Percentiles rank a stretch among this genome's conserved stretches.
Conservation (phyloP, 495 filamentous ascomycete genomes). For the Talaromyces adpressus region DNA sequence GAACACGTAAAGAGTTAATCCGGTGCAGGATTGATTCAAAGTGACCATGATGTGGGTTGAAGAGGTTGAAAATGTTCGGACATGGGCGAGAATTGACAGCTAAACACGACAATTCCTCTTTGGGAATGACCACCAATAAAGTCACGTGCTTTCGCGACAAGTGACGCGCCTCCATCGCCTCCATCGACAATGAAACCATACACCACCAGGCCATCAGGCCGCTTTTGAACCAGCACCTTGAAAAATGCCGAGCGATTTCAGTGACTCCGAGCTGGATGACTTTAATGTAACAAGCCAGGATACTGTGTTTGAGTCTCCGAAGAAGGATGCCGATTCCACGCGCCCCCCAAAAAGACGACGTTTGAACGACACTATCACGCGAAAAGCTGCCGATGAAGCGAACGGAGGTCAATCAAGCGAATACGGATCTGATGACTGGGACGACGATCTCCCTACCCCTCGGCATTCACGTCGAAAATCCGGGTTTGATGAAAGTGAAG, state of each 20-base stretch:
- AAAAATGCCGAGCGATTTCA: constrained; percentile 8
- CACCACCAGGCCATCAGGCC: neutral
- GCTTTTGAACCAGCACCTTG: neutral
- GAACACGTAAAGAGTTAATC: too few relatives aligned
- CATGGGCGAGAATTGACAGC: neutral
- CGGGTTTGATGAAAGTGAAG: constrained; percentile 17
- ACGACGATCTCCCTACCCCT: constrained; percentile 12
- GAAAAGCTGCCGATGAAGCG: neutral
- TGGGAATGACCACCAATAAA: neutral
- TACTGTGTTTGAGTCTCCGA: constrained; percentile 4
- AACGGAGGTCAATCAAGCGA: constrained; percentile 12
- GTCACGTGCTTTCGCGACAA: constrained; percentile 11
- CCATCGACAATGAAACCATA: neutral
- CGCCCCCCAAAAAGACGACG: constrained; percentile 33
- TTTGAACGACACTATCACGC: constrained; percentile 7
- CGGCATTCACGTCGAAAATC: constrained; percentile 10
- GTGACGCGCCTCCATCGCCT: constrained; percentile 10
- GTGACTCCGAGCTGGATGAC: constrained; percentile 23
- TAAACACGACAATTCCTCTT: neutral
- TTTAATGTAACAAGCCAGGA: constrained; percentile 23
- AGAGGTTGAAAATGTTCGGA: neutral
- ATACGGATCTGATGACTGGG: constrained; percentile 11
- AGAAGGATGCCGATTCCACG: constrained; percentile 11
- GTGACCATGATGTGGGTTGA: neutral
- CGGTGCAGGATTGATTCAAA: too few relatives aligned